These are phyloP conservation scores for Microthlaspi erraticum DNA, from an alignment of 345 rosid genomes.

Conservation along the genomic window DNA sequence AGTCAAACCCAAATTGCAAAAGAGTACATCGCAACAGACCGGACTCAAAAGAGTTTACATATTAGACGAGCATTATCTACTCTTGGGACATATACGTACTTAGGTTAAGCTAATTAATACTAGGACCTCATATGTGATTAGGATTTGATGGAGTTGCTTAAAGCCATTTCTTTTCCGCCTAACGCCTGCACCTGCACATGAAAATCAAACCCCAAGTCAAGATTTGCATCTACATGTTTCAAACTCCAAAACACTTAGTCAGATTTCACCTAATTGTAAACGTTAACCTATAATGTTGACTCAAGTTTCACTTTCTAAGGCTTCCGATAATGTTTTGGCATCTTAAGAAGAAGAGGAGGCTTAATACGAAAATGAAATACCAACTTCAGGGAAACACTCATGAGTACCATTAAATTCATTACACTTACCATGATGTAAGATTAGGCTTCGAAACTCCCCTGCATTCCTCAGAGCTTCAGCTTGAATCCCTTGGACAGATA, in stretches of 20 bases:
- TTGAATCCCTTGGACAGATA: constrained; percentile 31
- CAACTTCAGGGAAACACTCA: no score
- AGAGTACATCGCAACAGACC: background rate
- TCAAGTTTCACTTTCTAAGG: constrained; percentile 1
- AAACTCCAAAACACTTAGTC: constrained; percentile 2
- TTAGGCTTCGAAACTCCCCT: background rate
- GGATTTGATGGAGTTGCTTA: background rate
- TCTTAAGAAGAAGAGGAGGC: no score
- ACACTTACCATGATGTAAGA: constrained; percentile 11
- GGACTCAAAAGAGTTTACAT: background rate
- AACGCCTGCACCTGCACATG: background rate
- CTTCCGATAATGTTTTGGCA: no score
- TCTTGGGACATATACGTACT: constrained; percentile 5
- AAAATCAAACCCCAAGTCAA: constrained; percentile 16
- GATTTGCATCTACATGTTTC: background rate
- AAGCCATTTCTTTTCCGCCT: background rate
- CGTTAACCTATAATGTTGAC: background rate
- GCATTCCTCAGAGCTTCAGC: constrained; percentile 21
- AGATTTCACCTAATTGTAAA: background rate
- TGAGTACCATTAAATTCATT: no score
- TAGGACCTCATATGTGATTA: background rate
- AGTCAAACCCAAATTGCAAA: background rate
- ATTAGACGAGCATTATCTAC: background rate
- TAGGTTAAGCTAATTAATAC: constrained; percentile 10
- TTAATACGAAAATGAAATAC: no score